Percentiles rank a stretch among this genome's conserved stretches.
These are phyloP conservation scores for Citrus hindsii DNA, from an alignment of 345 rosid genomes.

Conservation along the genomic window DNA sequence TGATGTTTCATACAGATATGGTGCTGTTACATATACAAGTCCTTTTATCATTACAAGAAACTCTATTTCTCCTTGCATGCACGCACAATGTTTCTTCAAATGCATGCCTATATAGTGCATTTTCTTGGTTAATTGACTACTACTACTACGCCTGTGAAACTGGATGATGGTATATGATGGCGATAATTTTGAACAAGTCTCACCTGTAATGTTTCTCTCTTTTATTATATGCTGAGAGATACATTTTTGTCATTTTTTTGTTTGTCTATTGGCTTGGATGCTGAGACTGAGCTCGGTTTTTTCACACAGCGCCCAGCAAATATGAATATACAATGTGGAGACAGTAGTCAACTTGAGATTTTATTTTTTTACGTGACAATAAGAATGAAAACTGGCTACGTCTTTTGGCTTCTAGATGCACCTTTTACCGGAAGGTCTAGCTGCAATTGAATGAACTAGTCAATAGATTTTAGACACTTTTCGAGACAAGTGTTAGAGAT, in stretches of 20 bases:
- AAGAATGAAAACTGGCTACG: not conserved
- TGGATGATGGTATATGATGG: slow-evolving; percentile 22
- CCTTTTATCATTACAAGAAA: slow-evolving; percentile 14
- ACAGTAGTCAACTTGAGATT: not conserved
- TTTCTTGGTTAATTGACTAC: slow-evolving; percentile 15
- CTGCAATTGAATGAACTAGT: no score
- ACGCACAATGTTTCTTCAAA: slow-evolving; percentile 1
- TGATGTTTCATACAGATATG: not conserved
- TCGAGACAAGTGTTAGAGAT: no score
- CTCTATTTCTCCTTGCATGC: not conserved
- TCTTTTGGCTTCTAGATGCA: no score
- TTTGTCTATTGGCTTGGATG: not conserved
- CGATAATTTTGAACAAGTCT: slow-evolving; percentile 22
- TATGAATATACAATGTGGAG: not conserved
- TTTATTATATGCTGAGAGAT: not conserved
- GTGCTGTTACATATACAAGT: slow-evolving; percentile 5
- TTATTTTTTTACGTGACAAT: not conserved
- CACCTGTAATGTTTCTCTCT: slow-evolving; percentile 4
- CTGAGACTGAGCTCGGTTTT: not conserved
- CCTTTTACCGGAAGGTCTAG: not conserved
- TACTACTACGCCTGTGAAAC: not conserved
- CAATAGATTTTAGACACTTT: no score
- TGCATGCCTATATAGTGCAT: slow-evolving; percentile 4
- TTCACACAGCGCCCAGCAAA: no score
- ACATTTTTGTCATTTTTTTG: not conserved